Evolutionary conservation across 2,329 filamentous ascomycete species (phyloP).

Genomic region (Bipolaris sorokiniana): DNA sequence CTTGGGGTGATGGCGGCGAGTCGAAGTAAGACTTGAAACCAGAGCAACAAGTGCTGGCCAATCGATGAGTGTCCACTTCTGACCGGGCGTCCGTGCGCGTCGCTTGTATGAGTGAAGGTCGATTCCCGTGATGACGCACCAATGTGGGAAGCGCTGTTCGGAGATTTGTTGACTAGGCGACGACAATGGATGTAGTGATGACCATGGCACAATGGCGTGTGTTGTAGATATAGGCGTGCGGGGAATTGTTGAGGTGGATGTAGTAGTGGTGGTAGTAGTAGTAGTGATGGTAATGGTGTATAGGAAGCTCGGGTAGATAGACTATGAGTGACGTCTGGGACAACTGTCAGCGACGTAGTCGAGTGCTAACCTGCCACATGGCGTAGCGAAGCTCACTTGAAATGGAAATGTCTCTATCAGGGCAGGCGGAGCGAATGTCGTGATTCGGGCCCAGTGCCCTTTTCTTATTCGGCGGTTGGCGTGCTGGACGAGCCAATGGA

Average conservation of each 20-base stretch:
- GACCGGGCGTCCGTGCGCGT: slow-evolving; percentile 32
- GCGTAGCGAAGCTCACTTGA: slow-evolving; percentile 33
- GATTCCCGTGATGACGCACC: slow-evolving; percentile 39
- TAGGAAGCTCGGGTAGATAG: slow-evolving; percentile 26
- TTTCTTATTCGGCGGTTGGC: slow-evolving; percentile 44
- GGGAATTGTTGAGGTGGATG: background rate
- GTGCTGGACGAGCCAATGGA: slow-evolving; percentile 41
- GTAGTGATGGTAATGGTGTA: slow-evolving; percentile 29
- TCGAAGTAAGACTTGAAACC: slow-evolving; percentile 38
- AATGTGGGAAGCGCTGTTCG: slow-evolving; percentile 33
- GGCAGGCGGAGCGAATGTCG: slow-evolving; percentile 39
- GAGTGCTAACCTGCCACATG: slow-evolving; percentile 21
- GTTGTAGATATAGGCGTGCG: slow-evolving; percentile 9
- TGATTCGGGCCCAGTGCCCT: slow-evolving; percentile 30
- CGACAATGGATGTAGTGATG: slow-evolving; percentile 20
- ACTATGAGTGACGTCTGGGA: slow-evolving; percentile 27
- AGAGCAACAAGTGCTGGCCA: slow-evolving; percentile 36
- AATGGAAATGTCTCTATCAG: slow-evolving; percentile 40
- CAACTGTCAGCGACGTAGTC: slow-evolving; percentile 35
- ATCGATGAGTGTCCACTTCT: slow-evolving; percentile 39
- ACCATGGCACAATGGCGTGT: slow-evolving; percentile 29
- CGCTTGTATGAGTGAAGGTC: slow-evolving; percentile 38
- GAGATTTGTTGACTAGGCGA: slow-evolving; percentile 42
- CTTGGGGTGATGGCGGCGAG: slow-evolving; percentile 26
- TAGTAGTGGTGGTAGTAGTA: slow-evolving; percentile 26